Evolutionary conservation across 768 basidiomycete species (phyloP), one percentile per base, ranked within the genome.

Genomic region (Mycena latifolia): DNA sequence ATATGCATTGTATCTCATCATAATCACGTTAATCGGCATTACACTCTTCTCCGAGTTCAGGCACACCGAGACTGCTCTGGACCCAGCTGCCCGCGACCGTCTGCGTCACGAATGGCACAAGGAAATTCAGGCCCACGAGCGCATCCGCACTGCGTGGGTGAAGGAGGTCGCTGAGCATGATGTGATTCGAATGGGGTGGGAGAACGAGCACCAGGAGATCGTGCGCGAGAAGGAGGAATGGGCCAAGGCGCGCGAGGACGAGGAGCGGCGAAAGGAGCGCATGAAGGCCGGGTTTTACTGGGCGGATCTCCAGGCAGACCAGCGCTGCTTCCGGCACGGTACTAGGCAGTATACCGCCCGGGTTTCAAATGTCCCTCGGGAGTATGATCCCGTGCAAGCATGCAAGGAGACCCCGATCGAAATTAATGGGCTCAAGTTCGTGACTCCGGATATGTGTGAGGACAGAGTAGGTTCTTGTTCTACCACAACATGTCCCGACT

Each of bases 311-410:
- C 63, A 66, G 25, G 39, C 65, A 9, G 73, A 74, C 33, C 59
- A 68, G 33, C 37, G 20, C 25, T 79, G 78, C 69, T 71, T 62
- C 27, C 71, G 73, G 0, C 79, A 74, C 25, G 73, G 63, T 6
- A 74, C 75, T n/a, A 66, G 75, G 53, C 72, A 75, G 65, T 79
- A 79, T n/a, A 73, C 74, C 25, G 77, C 78, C 0, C 55, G 69
- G 18, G 60, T 79, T 0, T 66, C 69, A 60, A 79, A 79, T 37
- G 55, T 77, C 15, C 78, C 77, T 4, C 20, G 22, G n/a, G 22
- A 37, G 9, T 77, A 75, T 61, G 57, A 51, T 46, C 61, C 41
- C 7, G 20, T 17, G 29, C 39, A 58, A 39, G 53, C 57, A 20
- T 66, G 69, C 63, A 31, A 18, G 20, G 69, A 69, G 51, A 69